Base-by-base conservation (phyloP, 2,329 filamentous ascomycete species). In the Septoria petroselini region DNA sequence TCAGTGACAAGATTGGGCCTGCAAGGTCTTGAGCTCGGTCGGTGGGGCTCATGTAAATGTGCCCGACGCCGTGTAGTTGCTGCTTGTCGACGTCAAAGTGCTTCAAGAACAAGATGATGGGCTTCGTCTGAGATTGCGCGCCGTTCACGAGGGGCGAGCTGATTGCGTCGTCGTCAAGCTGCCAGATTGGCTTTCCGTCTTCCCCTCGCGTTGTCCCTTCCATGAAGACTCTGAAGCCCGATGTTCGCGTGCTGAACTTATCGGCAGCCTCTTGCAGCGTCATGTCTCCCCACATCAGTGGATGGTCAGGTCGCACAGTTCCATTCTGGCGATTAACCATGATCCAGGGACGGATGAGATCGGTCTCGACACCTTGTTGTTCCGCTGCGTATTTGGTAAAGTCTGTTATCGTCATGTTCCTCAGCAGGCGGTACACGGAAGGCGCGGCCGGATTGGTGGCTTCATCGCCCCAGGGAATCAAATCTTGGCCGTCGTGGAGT, bases 281-380 rank as follows among this genome's bases (percentile, higher is more conserved):
- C 67, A 88, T 85, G 4, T 84, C 78, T 1, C 82, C 72, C 63
- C 95, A 90, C 66, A 81, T 81, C 41, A 98, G 83, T 0, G 90
- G 88, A 51, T 88, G 84, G 65, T 98, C 93, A 0, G 94, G 93
- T 14, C 93, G 83, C 30, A 89, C 85, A 0, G 93, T 98, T 70
- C 95, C 96, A 68, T 98, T 98, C 68, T 98, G 93, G 8, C 93
- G 85, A 66, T 96, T 97, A 1, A 98, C 93, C 91, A 98, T 96
- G 47, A 89, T 82, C 94, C 93, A 98, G 14, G 95, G 80, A 17
- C 93, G 82, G 18, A 97, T 72, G 54, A 81, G 80, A 49, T 82
- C 82, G 0, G 85, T 76, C 37, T 91, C 83, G 41, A 86, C 70
- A 0, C 75, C 77, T 41, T 86, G 76, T 49, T 95, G 86, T 31